Conservation (phyloP, 148 eudicot species). For the Nyssa sinensis region DNA sequence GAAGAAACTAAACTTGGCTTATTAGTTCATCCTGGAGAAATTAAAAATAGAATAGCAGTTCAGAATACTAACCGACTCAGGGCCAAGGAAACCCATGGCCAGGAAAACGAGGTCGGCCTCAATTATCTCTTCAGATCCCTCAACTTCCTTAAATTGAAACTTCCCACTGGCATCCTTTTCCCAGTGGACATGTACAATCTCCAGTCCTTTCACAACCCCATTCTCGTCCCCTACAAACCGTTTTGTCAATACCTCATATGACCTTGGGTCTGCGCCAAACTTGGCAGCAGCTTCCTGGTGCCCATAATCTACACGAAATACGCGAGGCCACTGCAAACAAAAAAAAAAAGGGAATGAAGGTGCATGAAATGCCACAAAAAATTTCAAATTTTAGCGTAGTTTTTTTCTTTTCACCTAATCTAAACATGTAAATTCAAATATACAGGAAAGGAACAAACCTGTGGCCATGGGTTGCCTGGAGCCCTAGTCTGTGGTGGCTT, state of each 20-base stretch:
- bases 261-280: slow-evolving; percentile 94
- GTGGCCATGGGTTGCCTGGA: slow-evolving; percentile 99
- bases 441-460: slow-evolving; percentile 50
- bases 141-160: slow-evolving; percentile 85
- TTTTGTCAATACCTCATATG: slow-evolving; percentile 91
- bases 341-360: neutral
- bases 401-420: neutral
- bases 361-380: neutral
- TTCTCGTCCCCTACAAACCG: slow-evolving; percentile 86
- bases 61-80: slow-evolving; percentile 75
- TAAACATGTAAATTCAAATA: too few relatives aligned
- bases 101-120: slow-evolving; percentile 84
- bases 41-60: neutral
- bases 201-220: slow-evolving; percentile 80
- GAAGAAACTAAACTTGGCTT: neutral
- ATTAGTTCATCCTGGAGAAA: slow-evolving; percentile 5
- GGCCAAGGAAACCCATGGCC: slow-evolving; percentile 99
- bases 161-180: slow-evolving; percentile 89
- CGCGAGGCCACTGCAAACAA: slow-evolving; percentile 85
- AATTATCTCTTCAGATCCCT: slow-evolving; percentile 73
- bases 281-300: slow-evolving; percentile 93
- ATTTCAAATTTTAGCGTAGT: neutral
- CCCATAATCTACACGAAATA: slow-evolving; percentile 97
- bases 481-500: slow-evolving; percentile 88
- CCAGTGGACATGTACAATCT: slow-evolving; percentile 77